Evolutionary conservation across 768 basidiomycete species (phyloP), one percentile per base, ranked within the genome.

Genomic region (Tulasnella sp.): DNA sequence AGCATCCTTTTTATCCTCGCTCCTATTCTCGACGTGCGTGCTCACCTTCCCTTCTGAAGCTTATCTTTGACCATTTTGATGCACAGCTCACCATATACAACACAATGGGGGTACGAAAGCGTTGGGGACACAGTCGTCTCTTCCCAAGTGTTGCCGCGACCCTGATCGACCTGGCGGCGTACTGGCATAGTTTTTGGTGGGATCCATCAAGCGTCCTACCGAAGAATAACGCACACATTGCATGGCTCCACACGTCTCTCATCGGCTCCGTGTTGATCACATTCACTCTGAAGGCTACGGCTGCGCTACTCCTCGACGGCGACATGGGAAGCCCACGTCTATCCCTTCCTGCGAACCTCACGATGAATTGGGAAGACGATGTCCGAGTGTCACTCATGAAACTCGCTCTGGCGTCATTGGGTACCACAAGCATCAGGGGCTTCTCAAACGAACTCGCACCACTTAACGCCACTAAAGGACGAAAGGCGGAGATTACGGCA

Each of bases 21-120:
- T 19, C 51, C 51, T 11, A 7, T 53, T 23, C 37, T 39, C 19
- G 51, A 53, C 51, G 51, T 53, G 12, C 34, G 51, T 39, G 27
- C 37, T 17, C 35, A 21, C 15, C 35, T n/a, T 15, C 11, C 34
- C 11, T 6, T 11, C 12, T 27, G 34, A 17, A 9, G 15, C 19
- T 14, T 25, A 15, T 53, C 51, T 25, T 2, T 36, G n/a, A 6
- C 17, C 11, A 53, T 39, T 23, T 25, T 39, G 7, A n/a, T 29
- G 11, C 15, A 12, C 11, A 53, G 51, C 51, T 53, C 35, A 39
- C 51, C 8, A 39, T 53, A 39, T 53, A 53, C 37, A 32, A 53
- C 36, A 53, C 51, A 11, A 53, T 53, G 34, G 51, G 51, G 5
- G 41, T 53, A n/a, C 36, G 35, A 23, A 53, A 41, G 23, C 37